A percentile compares a stretch with the other conserved stretches of the same genome.
These are phyloP conservation scores for Epipyxis sp. DNA, from an alignment of 108 stramenopile genomes.

Conservation along the genomic window DNA sequence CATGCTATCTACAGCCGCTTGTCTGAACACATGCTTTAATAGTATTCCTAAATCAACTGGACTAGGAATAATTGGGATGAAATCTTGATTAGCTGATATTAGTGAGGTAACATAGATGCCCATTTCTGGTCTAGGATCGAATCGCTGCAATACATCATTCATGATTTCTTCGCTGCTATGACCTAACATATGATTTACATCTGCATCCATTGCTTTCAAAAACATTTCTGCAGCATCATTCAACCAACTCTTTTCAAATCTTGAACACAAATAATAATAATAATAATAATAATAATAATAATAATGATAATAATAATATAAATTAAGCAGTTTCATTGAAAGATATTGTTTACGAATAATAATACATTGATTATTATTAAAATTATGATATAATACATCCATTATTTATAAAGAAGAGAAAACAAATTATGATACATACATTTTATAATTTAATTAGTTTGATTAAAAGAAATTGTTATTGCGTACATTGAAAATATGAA, in stretches of 20 bases:
- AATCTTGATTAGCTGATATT: conserved; percentile 29
- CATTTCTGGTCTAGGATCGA: conserved; percentile 49
- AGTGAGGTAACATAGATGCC: conserved; percentile 41
- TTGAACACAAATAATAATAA: too few relatives aligned
- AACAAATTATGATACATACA: too few relatives aligned
- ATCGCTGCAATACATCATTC: conserved; percentile 40
- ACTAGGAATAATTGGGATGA: conserved; percentile 38
- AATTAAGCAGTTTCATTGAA: too few relatives aligned
- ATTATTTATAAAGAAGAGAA: too few relatives aligned
- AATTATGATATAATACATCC: too few relatives aligned
- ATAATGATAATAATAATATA: too few relatives aligned
- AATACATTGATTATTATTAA: too few relatives aligned
- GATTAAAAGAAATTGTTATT: too few relatives aligned
- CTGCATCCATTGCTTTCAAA: background rate
- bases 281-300: too few relatives aligned
- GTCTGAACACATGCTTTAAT: conserved; percentile 39
- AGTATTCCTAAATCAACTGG: conserved; percentile 38
- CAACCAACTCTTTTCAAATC: conserved; percentile 51
- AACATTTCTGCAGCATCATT: conserved; percentile 33
- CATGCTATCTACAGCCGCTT: conserved; percentile 43
- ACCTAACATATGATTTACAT: conserved; percentile 35
- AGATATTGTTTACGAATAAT: too few relatives aligned
- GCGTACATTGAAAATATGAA: too few relatives aligned
- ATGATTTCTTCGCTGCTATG: conserved; percentile 43
- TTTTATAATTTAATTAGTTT: too few relatives aligned